Base-by-base conservation (phyloP, 768 basidiomycete genomes). In the Hygrophoropsis aurantiaca region DNA sequence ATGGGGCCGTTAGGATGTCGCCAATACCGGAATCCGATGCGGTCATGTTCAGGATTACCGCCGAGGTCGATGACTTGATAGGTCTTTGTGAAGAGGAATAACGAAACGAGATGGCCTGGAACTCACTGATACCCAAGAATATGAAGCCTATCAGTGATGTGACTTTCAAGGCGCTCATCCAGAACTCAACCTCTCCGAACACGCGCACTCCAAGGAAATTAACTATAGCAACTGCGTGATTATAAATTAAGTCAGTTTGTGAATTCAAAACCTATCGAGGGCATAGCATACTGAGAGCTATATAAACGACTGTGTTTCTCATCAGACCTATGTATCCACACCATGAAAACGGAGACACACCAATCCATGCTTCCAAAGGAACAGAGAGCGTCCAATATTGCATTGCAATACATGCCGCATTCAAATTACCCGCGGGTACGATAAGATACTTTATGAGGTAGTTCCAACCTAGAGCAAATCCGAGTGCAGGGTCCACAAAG, bases 101-200 rank as follows among this genome's bases (percentile, higher is more conserved):
- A 62, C 23, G 7, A 30, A 30, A 6, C 6, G 13, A 7, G 27
- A 30, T 30, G 27, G 7, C 7, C 13, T 82, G 60, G 23, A 84
- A 58, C 11, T 82, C 62, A 7, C 77, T 78, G 44, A 82, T 46
- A 5, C 49, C 49, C 40, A 49, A 2, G n/a, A 54, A 15, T 21
- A 47, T 42, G 41, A 55, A 42, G 16, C 43, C 45, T 21, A 36
- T 20, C 18, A 72, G 62, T 11, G 70, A 64, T 20, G 73, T 49
- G 59, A 89, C 74, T 63, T 90, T 88, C 61, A 90, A 73, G 45
- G 79, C 77, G 46, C 81, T 84, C 56, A 79, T 77, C 82, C 83
- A 85, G 64, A 85, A 86, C 58, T 85, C 83, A n/a, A 85, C 66
- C 58, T 87, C 84, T 42, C 84, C 83, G 48, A 86, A 87, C 5